Evolutionary conservation across 192 early-diverging fungal genomes (phyloP).

Genomic region (Pecoramyces ruminantium): DNA sequence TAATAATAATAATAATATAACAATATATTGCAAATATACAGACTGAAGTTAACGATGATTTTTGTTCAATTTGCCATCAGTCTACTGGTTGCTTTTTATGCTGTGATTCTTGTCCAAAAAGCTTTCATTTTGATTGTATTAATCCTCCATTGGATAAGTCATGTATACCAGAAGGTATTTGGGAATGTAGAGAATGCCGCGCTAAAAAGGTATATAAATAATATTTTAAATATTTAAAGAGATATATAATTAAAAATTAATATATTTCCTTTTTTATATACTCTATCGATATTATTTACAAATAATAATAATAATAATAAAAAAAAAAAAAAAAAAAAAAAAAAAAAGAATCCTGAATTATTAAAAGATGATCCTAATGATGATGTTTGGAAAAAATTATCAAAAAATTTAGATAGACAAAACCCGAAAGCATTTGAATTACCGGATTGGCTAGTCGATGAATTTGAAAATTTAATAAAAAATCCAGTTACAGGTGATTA

Average conservation of each 20-base stretch:
- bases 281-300: no score
- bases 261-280: no score
- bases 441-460: slow-evolving; percentile 9
- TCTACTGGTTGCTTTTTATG: slow-evolving; percentile 22
- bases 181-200: slow-evolving; percentile 25
- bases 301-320: background rate
- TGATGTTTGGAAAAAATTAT: slow-evolving; percentile 10
- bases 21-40: background rate
- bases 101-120: slow-evolving; percentile 31
- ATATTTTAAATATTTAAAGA: no score
- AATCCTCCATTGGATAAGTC: slow-evolving; percentile 18
- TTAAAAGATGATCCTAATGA: background rate
- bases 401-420: slow-evolving; percentile 8
- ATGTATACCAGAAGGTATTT: slow-evolving; percentile 10
- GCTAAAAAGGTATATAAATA: slow-evolving; percentile 3
- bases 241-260: no score
- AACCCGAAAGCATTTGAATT: slow-evolving; percentile 25
- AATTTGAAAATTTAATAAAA: slow-evolving; percentile 9
- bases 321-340: background rate
- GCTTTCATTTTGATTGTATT: slow-evolving; percentile 30
- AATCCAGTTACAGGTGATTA: slow-evolving; percentile 27
- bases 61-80: slow-evolving; percentile 27
- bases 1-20: no score
- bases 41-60: slow-evolving; percentile 16
- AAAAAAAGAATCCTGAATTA: slow-evolving; percentile 2